Conservation (phyloP, 495 filamentous ascomycete genomes). For the Apodospora peruviana region DNA sequence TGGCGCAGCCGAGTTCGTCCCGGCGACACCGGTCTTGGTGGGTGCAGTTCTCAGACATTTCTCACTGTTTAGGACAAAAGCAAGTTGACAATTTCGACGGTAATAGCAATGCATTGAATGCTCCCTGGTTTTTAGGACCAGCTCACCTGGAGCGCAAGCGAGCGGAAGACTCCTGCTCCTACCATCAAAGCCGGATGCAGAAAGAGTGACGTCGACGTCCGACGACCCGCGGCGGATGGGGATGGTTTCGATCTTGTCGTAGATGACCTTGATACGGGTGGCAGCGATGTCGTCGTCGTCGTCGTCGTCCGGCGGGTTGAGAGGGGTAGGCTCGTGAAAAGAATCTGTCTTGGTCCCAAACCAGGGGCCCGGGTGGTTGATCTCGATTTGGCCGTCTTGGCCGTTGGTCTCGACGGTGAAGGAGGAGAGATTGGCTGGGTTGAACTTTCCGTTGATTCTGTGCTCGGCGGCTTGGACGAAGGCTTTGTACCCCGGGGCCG, state of each 20-base stretch:
- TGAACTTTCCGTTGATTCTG: not conserved
- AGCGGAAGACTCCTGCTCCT: slow-evolving; percentile 24
- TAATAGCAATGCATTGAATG: slow-evolving; percentile 23
- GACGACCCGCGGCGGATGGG: not conserved
- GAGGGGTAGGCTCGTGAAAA: not conserved
- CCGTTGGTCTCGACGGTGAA: not conserved
- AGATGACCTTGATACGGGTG: not conserved
- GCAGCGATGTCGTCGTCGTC: not conserved
- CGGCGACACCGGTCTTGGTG: slow-evolving; percentile 12
- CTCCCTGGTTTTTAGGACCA: slow-evolving; percentile 19
- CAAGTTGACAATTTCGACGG: not conserved
- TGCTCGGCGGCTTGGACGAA: not conserved
- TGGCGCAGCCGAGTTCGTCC: slow-evolving; percentile 7
- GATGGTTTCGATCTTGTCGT: not conserved
- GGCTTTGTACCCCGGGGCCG: not conserved
- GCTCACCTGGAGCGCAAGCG: slow-evolving; percentile 16
- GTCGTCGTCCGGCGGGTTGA: not conserved
- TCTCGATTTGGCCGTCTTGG: not conserved
- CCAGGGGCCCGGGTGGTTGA: not conserved
- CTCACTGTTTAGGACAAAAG: not conserved
- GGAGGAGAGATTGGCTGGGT: not conserved
- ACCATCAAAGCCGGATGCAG: too few species aligned
- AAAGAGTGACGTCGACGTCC: not conserved
- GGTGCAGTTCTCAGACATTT: not conserved
- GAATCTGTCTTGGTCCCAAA: not conserved